Percentiles rank a stretch among this genome's conserved stretches.
Conservation (phyloP, 495 filamentous ascomycete genomes). For the Neurospora terricola region DNA sequence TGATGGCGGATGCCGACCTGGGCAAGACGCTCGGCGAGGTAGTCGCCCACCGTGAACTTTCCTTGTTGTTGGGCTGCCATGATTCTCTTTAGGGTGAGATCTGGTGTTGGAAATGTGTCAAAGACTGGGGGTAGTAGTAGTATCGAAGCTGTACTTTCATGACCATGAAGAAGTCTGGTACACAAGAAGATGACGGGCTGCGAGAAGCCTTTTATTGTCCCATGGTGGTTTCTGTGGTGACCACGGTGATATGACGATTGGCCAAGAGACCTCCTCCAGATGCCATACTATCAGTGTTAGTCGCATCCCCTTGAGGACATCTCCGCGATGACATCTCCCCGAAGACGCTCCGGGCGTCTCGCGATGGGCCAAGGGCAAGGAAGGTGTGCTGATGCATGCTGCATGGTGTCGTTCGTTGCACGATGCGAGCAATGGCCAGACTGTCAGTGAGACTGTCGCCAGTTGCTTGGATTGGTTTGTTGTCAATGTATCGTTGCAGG, state of each 20-base stretch:
- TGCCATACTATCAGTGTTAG: background rate
- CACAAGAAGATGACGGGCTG: background rate
- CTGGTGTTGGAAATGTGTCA: background rate
- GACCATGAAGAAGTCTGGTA: background rate
- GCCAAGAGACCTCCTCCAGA: background rate
- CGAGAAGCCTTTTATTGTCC: background rate
- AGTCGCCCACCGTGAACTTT: conserved; percentile 34
- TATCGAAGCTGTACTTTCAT: background rate
- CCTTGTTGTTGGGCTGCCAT: background rate
- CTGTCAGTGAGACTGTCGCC: background rate
- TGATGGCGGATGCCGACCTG: conserved; percentile 56
- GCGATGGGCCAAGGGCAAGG: background rate
- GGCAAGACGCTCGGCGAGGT: conserved; percentile 58
- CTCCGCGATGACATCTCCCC: background rate
- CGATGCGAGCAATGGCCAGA: background rate
- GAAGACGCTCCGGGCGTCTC: background rate
- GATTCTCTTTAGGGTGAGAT: background rate
- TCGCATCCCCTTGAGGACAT: background rate
- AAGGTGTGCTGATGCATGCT: background rate
- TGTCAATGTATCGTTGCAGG: background rate
- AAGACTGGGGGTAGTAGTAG: background rate
- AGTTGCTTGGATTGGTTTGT: background rate
- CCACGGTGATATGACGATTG: background rate
- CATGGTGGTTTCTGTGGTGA: background rate
- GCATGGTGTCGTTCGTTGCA: background rate